Evolutionary conservation across 2,329 filamentous ascomycete genomes (phyloP).

Genomic region (Penicillium sp.): DNA sequence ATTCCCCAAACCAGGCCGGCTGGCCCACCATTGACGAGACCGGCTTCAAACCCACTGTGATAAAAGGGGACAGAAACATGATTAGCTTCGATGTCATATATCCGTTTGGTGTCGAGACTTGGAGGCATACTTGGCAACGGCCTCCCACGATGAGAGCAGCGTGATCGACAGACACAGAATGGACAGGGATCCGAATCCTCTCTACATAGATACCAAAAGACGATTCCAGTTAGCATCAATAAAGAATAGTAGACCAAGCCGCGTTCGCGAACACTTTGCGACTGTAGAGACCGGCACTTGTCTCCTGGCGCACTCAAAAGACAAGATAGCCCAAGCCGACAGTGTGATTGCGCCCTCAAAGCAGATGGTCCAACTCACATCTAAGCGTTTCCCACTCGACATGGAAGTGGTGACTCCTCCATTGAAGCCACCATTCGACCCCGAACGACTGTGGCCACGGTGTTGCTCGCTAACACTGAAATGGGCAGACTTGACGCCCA

Average conservation of each 20-base stretch:
- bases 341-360: too few relatives aligned
- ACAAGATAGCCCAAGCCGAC: too few relatives aligned
- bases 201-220: conserved; percentile 1
- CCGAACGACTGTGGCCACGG: conserved; percentile 2
- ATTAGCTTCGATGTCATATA: not conserved
- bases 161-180: conserved; percentile 13
- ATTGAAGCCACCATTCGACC: conserved; percentile 5
- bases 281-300: too few relatives aligned
- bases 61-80: too few relatives aligned
- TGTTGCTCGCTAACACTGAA: not conserved
- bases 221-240: not conserved
- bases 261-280: too few relatives aligned
- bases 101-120: too few relatives aligned
- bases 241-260: too few relatives aligned
- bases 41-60: conserved; percentile 12
- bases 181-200: conserved; percentile 12
- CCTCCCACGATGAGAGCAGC: conserved; percentile 13
- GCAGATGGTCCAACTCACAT: conserved; percentile 5
- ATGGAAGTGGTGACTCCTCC: conserved; percentile 10
- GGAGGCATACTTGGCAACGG: conserved; percentile 8
- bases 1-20: conserved; percentile 24
- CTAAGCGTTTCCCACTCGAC: conserved; percentile 11
- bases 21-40: conserved; percentile 20
- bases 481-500: conserved; percentile 6
- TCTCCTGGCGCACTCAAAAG: not conserved